These are phyloP conservation scores for Corylus avellana DNA, from an alignment of 306 rosid species.

Conservation along the genomic window DNA sequence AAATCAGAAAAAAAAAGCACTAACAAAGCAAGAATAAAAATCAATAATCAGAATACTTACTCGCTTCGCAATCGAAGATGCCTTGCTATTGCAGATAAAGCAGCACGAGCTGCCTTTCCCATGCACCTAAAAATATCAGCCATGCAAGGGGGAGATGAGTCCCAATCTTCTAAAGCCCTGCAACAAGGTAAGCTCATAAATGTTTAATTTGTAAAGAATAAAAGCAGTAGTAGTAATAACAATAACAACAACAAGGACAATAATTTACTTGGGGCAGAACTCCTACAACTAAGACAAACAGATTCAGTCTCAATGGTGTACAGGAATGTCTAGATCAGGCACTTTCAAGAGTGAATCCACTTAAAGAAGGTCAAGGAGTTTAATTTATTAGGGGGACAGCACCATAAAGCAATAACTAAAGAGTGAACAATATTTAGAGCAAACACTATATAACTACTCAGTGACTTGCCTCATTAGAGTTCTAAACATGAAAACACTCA, in stretches of 20 bases:
- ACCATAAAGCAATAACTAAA: no score
- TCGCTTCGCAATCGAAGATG: slow-evolving; percentile 94
- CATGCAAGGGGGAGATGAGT: slow-evolving; percentile 95
- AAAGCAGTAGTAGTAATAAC: neutral
- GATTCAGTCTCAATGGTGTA: no score
- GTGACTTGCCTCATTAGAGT: neutral
- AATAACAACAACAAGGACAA: neutral
- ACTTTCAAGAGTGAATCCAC: no score
- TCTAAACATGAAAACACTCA: neutral
- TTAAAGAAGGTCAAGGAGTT: no score
- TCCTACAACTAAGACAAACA: neutral
- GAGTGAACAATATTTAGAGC: no score
- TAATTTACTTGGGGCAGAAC: neutral
- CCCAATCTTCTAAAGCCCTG: slow-evolving; percentile 95
- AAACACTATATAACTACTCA: no score
- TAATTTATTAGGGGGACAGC: no score
- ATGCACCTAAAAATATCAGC: slow-evolving; percentile 86
- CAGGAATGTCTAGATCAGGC: no score
- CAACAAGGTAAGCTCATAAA: slow-evolving; percentile 33
- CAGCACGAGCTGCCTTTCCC: slow-evolving; percentile 88
- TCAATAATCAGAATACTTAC: slow-evolving; percentile 54
- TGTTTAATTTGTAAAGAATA: slow-evolving; percentile 1
- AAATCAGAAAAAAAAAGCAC: slow-evolving; percentile 5
- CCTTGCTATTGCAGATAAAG: slow-evolving; percentile 84
- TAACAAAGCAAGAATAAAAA: slow-evolving; percentile 15